Evolutionary conservation across 2,329 filamentous ascomycete species (phyloP).

Genomic region (Scedosporium aurantiacum): DNA sequence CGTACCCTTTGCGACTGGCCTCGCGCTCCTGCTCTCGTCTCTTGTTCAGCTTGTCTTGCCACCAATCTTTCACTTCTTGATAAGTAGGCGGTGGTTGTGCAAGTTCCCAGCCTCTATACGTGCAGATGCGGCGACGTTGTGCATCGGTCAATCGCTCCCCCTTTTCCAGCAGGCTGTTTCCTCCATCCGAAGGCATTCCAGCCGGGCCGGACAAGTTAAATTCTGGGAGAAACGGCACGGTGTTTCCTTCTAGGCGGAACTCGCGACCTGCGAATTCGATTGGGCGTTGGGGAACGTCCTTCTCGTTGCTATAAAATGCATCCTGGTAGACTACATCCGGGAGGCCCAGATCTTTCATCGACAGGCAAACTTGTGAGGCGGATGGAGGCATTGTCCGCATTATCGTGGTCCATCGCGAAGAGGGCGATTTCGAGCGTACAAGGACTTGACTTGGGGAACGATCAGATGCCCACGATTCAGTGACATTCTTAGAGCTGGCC

Average conservation of each 20-base stretch:
- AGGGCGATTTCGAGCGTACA: background rate
- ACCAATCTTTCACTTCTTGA: slow-evolving; percentile 60
- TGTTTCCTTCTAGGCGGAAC: slow-evolving; percentile 66
- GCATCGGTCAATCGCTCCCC: background rate
- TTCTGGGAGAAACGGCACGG: slow-evolving; percentile 65
- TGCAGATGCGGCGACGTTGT: slow-evolving; percentile 12
- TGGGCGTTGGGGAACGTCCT: slow-evolving; percentile 65
- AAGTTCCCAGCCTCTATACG: slow-evolving; percentile 64
- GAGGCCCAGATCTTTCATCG: slow-evolving; percentile 20
- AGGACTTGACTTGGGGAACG: background rate
- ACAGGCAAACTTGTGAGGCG: slow-evolving; percentile 5
- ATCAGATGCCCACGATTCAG: background rate
- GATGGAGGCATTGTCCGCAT: slow-evolving; percentile 1
- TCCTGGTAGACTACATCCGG: slow-evolving; percentile 71
- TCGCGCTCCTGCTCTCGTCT: background rate
- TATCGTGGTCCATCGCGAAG: background rate
- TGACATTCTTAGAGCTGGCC: background rate
- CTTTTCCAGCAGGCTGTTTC: slow-evolving; percentile 11
- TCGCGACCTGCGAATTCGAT: slow-evolving; percentile 83
- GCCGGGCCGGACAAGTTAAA: slow-evolving; percentile 53
- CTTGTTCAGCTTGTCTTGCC: slow-evolving; percentile 27
- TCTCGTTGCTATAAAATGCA: slow-evolving; percentile 73
- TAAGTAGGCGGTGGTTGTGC: slow-evolving; percentile 57
- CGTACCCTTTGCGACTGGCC: background rate
- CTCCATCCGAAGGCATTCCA: background rate